Conservation (phyloP, 768 basidiomycete genomes). For the Daedaleopsis sinensis region DNA sequence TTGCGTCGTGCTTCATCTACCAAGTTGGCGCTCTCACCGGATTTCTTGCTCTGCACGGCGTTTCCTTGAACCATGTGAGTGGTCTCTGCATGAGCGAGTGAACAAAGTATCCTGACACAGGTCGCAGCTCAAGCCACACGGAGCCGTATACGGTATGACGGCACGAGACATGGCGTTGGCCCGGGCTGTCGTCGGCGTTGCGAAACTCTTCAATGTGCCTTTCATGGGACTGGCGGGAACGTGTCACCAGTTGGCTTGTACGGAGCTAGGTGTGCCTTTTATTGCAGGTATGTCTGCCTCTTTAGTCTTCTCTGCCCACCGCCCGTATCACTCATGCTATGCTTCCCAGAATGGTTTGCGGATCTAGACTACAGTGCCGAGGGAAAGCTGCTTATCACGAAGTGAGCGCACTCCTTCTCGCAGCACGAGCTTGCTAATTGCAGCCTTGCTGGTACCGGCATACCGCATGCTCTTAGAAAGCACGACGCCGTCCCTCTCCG, state of each 20-base stretch:
- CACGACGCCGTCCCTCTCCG: slow-evolving; percentile 50
- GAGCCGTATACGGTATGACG: slow-evolving; percentile 62
- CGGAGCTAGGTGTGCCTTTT: slow-evolving; percentile 57
- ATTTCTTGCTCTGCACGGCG: slow-evolving; percentile 55
- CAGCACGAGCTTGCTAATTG: not conserved
- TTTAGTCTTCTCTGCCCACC: not conserved
- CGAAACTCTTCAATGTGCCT: slow-evolving; percentile 55
- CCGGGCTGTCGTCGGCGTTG: slow-evolving; percentile 54
- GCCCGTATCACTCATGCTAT: not conserved
- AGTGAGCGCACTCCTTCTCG: slow-evolving; percentile 36
- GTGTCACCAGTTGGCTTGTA: slow-evolving; percentile 58
- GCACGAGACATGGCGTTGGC: slow-evolving; percentile 58
- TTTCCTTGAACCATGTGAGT: slow-evolving; percentile 59
- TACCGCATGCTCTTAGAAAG: slow-evolving; percentile 37
- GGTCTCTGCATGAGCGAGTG: not conserved
- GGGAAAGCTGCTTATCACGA: slow-evolving; percentile 63
- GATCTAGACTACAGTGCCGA: slow-evolving; percentile 62
- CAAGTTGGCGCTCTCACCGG: slow-evolving; percentile 69
- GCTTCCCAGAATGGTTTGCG: slow-evolving; percentile 59
- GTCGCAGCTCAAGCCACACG: slow-evolving; percentile 60
- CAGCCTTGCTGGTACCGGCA: not conserved
- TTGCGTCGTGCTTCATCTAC: slow-evolving; percentile 60
- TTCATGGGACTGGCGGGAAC: slow-evolving; percentile 69
- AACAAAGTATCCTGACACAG: not conserved
- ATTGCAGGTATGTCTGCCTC: slow-evolving; percentile 50